Evolutionary conservation across 768 basidiomycete species (phyloP), one percentile per base, ranked within the genome.

Genomic region (Cytidiella melzeri): DNA sequence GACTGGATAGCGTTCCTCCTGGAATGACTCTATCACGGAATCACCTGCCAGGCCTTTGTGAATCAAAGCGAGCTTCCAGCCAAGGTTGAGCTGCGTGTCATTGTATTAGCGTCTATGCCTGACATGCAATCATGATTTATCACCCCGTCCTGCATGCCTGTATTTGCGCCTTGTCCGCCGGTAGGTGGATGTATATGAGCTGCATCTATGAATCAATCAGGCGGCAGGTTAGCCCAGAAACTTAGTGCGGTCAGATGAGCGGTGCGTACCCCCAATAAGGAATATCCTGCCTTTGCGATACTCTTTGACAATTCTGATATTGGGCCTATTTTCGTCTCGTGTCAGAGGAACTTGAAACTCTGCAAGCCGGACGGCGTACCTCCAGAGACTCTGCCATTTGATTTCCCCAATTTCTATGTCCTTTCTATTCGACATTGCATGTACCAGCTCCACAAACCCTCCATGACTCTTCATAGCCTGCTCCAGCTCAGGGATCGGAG

Each of bases 121-220:
- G n/a, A n/a, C n/a, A n/a, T n/a, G n/a, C n/a, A n/a, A n/a, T n/a
- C n/a, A n/a, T n/a, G n/a, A n/a, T n/a, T n/a, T 53, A 57, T 34
- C 36, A 58, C 57, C 12, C 57, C 57, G 47, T 58, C 59, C 27
- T 54, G 52, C 21, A 60, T 42, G 21, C 54, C 23, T 18, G 41
- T 53, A 40, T 60, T 60, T 1, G 57, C 15, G 5, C 58, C 58
- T 36, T 57, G 56, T 5, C 54, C 54, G 21, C 54, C 54, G 23
- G 46, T 45, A 15, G 51, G 42, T 25, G 54, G 44, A 41, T 55
- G 54, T 6, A 48, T 44, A 15, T 34, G 30, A 7, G 28, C 48
- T 41, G 36, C 6, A 40, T 13, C 9, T 40, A 4, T 20, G 25
- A 19, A 13, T 6, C 10, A 6, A 26, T 19, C 5, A n/a, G n/a